Base-by-base conservation (phyloP, 805 yeast species). In the Kluyveromyces lactis region DNA sequence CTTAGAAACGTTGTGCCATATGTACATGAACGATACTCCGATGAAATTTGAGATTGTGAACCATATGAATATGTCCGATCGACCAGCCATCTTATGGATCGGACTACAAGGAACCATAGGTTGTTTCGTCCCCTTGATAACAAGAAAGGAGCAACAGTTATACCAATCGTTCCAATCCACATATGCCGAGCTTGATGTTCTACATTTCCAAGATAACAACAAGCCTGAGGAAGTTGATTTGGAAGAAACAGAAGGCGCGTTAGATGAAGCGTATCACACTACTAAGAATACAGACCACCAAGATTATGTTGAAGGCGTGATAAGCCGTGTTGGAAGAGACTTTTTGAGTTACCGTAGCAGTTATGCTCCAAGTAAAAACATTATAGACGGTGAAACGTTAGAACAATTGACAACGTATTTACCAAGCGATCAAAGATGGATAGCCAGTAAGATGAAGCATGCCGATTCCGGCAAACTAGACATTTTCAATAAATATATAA, bases 41-140 rank as follows among this genome's bases (percentile, higher is more conserved):
- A 79, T 81, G 3, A 66, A 79, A 1, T 68, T 90, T 45, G 64
- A 62, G 24, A 69, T 71, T 40, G 78, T 52, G 9, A 40, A 47
- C 4, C 45, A 51, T 9, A 13, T 52, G 21, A 51, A 49, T 26
- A 39, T 43, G 40, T 56, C 63, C 10, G 95, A 87, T 2, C 63
- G 71, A 13, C 86, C 85, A 29, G 66, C 75, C 17, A 59, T 90
- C 0, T 40, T 86, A 1, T 87, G 83, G 53, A 66, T 81, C 0
- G 92, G 96, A 1, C 47, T 92, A 2, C 85, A 81, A 49, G 98
- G 98, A 0, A 75, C 86, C 0, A 58, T 92, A 15, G 95, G 96
- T 0, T 65, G 76, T 2, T 52, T 92, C 18, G 60, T 76, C 11
- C 95, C 98, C 1, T 52, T 90, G 30, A 51, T 71, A 10, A 71